Evolutionary conservation across 345 rosid species (phyloP).

Genomic region (Streptanthus diversifolius): DNA sequence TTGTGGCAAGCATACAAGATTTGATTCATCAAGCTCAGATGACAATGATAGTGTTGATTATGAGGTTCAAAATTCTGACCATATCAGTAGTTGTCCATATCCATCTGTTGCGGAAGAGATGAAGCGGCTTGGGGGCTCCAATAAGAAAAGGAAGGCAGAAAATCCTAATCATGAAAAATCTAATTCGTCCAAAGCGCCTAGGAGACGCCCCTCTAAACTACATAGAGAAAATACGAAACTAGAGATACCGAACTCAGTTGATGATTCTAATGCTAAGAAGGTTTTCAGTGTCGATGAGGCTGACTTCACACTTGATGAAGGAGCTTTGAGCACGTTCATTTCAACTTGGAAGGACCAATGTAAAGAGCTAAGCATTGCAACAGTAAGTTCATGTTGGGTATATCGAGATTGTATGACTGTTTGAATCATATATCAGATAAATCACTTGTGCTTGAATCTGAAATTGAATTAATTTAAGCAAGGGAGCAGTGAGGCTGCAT

Average conservation of each 20-base stretch:
- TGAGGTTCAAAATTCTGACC: slow-evolving; percentile 43
- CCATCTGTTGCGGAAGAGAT: slow-evolving; percentile 86
- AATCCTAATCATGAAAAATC: slow-evolving; percentile 36
- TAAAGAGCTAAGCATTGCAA: slow-evolving; percentile 47
- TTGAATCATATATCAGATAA: neutral
- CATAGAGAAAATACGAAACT: slow-evolving; percentile 35
- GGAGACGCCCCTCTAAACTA: slow-evolving; percentile 37
- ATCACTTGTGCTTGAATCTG: neutral
- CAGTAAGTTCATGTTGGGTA: slow-evolving; percentile 43
- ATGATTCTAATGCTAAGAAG: slow-evolving; percentile 33
- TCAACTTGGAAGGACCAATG: slow-evolving; percentile 85
- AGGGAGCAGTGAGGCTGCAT: neutral
- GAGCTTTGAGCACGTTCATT: slow-evolving; percentile 51
- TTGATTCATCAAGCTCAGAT: slow-evolving; percentile 65
- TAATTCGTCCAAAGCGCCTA: slow-evolving; percentile 29
- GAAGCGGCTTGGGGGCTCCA: slow-evolving; percentile 63
- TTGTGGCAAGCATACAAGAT: slow-evolving; percentile 63
- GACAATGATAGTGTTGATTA: slow-evolving; percentile 44
- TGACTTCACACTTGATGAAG: slow-evolving; percentile 48
- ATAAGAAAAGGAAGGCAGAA: slow-evolving; percentile 35
- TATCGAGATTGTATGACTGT: slow-evolving; percentile 4
- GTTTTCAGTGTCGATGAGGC: slow-evolving; percentile 29
- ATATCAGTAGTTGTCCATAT: slow-evolving; percentile 73
- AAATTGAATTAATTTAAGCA: neutral
- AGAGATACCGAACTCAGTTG: slow-evolving; percentile 28